phyloP scores from a whole-genome alignment of 177 flowering plant genomes.

The Vitis hybrid region DNA sequence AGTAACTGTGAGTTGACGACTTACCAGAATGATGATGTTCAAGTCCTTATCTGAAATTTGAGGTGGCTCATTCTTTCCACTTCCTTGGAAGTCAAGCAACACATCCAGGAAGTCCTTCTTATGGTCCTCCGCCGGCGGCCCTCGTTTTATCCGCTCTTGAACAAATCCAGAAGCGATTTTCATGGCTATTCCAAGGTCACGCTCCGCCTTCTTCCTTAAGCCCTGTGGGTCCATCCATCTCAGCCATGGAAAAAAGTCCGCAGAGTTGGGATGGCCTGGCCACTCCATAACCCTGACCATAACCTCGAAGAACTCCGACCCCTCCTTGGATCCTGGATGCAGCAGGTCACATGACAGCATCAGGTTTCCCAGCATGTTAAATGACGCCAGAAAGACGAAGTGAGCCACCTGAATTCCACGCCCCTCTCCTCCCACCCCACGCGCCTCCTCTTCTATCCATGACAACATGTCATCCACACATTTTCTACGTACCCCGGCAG shows the following conservation, averaged over 20 bases:
- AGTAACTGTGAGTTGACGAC: too few relatives aligned
- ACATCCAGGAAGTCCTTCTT: slow-evolving; percentile 39
- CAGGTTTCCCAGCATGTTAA: slow-evolving; percentile 53
- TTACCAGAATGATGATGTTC: too few relatives aligned
- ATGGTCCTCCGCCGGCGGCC: not conserved
- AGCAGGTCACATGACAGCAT: slow-evolving; percentile 49
- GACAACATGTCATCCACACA: slow-evolving; percentile 39
- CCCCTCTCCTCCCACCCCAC: not conserved
- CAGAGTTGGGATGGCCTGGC: slow-evolving; percentile 41
- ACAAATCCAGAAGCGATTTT: slow-evolving; percentile 33
- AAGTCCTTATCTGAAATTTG: too few relatives aligned
- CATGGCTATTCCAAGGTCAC: slow-evolving; percentile 33
- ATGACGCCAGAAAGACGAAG: slow-evolving; percentile 40
- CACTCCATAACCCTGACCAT: slow-evolving; percentile 19
- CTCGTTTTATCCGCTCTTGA: slow-evolving; percentile 28
- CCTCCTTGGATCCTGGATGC: slow-evolving; percentile 33
- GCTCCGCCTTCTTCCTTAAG: slow-evolving; percentile 31
- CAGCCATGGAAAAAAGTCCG: slow-evolving; percentile 35
- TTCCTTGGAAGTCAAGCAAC: slow-evolving; percentile 37
- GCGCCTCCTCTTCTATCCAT: slow-evolving; percentile 40
- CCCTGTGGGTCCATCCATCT: slow-evolving; percentile 41
- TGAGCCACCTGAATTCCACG: slow-evolving; percentile 27
- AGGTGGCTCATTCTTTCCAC: slow-evolving; percentile 3
- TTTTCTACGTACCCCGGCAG: slow-evolving; percentile 25
- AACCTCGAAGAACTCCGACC: slow-evolving; percentile 15